Conservation (phyloP, 768 basidiomycete species). For the Rhodotorula babjevae region DNA sequence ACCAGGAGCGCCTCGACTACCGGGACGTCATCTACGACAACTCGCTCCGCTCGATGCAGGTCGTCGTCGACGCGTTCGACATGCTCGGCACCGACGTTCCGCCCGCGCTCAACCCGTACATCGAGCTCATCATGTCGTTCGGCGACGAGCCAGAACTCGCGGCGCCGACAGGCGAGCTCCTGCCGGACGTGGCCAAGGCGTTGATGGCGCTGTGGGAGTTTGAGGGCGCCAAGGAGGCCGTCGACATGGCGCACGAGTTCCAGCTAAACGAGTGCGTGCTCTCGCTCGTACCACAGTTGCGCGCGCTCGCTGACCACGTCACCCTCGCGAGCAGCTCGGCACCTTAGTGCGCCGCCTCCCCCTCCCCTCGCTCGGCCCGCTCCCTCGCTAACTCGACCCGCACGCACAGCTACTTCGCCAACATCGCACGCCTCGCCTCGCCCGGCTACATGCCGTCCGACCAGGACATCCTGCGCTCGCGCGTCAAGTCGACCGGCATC, state of each 20-base stretch:
- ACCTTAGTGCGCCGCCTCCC: conserved; percentile 55
- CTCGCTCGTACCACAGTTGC: neutral
- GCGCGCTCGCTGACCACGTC: neutral
- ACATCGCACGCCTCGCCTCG: conserved; percentile 73
- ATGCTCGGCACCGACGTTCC: conserved; percentile 69
- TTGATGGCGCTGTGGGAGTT: conserved; percentile 73
- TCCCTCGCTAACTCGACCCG: no score
- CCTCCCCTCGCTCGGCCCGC: neutral
- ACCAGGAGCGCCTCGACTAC: conserved; percentile 79
- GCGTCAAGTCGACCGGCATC: conserved; percentile 96
- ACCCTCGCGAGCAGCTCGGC: conserved; percentile 54
- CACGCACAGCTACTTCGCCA: conserved; percentile 68
- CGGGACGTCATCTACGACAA: conserved; percentile 92
- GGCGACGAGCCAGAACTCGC: conserved; percentile 66
- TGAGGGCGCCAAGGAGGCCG: conserved; percentile 72
- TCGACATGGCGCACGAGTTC: conserved; percentile 79
- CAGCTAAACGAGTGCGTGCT: conserved; percentile 51
- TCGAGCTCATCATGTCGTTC: conserved; percentile 68
- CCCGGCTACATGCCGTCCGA: conserved; percentile 79
- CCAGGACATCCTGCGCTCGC: conserved; percentile 80
- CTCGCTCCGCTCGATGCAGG: conserved; percentile 90
- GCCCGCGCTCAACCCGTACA: conserved; percentile 64
- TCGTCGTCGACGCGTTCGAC: conserved; percentile 85
- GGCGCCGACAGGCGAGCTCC: conserved; percentile 67
- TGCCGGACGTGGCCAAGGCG: conserved; percentile 51